phyloP scores from a whole-genome alignment of 2,329 filamentous ascomycete species.

The Aspergillus spinulosporus region DNA sequence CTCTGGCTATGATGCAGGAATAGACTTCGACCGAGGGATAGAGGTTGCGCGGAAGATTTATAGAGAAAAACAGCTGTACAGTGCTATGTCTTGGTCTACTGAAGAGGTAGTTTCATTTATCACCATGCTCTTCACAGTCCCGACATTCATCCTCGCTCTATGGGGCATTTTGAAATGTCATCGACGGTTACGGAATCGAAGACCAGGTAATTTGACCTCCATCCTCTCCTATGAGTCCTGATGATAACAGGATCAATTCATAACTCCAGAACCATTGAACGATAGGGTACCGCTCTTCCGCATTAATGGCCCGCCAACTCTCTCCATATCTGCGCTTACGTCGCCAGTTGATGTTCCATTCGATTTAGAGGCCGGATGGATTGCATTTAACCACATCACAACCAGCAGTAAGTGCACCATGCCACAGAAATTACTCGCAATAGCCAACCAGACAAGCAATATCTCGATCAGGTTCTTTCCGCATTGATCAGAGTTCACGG shows the following conservation, averaged over 20 bases:
- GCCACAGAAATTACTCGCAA: not conserved
- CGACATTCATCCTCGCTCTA: too few relatives aligned
- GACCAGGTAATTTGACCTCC: not conserved
- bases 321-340: not conserved
- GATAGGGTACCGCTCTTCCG: not conserved
- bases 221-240: not conserved
- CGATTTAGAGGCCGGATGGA: not conserved
- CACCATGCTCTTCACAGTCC: too few relatives aligned
- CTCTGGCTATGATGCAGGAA: too few relatives aligned
- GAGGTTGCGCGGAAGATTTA: too few relatives aligned
- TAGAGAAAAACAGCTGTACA: not conserved
- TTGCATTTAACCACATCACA: constrained; percentile 1
- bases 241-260: not conserved
- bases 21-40: too few relatives aligned
- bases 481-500: not conserved
- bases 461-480: not conserved
- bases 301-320: not conserved
- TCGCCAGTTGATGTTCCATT: not conserved
- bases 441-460: not conserved
- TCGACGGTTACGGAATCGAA: too few relatives aligned
- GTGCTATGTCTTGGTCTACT: too few relatives aligned
- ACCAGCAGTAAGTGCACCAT: not conserved
- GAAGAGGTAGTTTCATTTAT: too few relatives aligned
- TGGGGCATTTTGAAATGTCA: too few relatives aligned
- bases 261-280: not conserved